Evolutionary conservation across 176 grass and related monocot species (phyloP).

Genomic region (Typha latifolia): DNA sequence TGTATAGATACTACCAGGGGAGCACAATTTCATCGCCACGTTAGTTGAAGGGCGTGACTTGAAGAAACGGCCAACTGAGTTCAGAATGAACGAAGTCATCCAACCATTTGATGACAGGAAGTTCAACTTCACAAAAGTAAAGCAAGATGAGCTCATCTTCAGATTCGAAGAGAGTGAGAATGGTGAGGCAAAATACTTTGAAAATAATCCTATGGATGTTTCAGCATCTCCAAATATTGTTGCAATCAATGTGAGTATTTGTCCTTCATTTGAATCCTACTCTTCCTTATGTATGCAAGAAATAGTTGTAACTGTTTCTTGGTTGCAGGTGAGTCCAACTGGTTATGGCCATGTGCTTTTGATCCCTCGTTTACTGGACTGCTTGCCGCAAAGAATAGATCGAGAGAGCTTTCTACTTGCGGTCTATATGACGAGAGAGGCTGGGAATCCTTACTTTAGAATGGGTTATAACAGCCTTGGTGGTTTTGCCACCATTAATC

Average conservation of each 20-base stretch:
- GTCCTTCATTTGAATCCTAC: neutral
- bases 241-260: conserved; percentile 46
- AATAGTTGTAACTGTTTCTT: neutral
- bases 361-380: conserved; percentile 36
- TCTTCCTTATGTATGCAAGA: neutral
- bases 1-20: conserved; percentile 49
- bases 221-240: conserved; percentile 38
- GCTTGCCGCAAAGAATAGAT: conserved; percentile 51
- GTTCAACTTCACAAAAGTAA: conserved; percentile 57
- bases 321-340: conserved; percentile 52
- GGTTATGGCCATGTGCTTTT: conserved; percentile 63
- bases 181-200: conserved; percentile 20
- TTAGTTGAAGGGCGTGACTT: conserved; percentile 81
- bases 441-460: conserved; percentile 37
- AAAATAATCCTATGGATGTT: conserved; percentile 11
- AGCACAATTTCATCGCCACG: conserved; percentile 45
- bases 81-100: conserved; percentile 56
- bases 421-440: conserved; percentile 46
- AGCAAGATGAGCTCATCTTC: conserved; percentile 40
- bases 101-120: conserved; percentile 53
- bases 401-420: conserved; percentile 43
- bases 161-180: conserved; percentile 32
- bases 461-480: conserved; percentile 69
- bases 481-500: conserved; percentile 65
- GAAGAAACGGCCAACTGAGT: conserved; percentile 81